Conservation (phyloP, 129 eudicot genomes). For the Helianthus annuus region DNA sequence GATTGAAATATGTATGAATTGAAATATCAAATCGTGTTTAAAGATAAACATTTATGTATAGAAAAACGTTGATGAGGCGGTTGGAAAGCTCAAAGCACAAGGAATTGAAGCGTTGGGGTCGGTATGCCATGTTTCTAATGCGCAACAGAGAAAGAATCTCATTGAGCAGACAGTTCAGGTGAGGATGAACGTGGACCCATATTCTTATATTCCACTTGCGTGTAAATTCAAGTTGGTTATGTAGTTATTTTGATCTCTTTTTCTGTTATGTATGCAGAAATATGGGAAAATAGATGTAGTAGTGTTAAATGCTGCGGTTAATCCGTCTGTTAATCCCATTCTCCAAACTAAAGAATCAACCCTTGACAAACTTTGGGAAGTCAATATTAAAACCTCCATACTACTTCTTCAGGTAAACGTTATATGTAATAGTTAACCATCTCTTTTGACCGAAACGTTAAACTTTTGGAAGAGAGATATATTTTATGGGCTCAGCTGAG, state of each 20-base stretch:
- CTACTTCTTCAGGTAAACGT: conserved; percentile 69
- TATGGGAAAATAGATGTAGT: conserved; percentile 87
- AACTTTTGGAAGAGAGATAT: neutral
- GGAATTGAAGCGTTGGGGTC: conserved; percentile 80
- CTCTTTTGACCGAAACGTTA: neutral
- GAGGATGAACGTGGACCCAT: neutral
- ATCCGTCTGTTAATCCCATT: conserved; percentile 67
- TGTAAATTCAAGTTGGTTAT: neutral
- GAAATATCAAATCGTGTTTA: neutral
- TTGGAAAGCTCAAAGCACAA: conserved; percentile 55
- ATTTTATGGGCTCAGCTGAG: neutral
- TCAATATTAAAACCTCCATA: conserved; percentile 78
- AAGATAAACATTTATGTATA: conserved; percentile 20
- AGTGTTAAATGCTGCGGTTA: conserved; percentile 95
- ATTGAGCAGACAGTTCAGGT: conserved; percentile 76
- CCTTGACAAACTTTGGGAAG: conserved; percentile 94
- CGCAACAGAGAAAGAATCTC: conserved; percentile 81
- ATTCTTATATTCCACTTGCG: neutral
- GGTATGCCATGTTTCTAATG: conserved; percentile 92
- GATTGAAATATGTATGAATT: neutral
- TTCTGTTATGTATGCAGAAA: conserved; percentile 51
- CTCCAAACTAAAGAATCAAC: conserved; percentile 71
- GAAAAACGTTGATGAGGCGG: conserved; percentile 92
- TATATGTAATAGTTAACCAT: conserved; percentile 6
- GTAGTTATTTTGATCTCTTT: neutral